Evolutionary conservation across 2,329 filamentous ascomycete genomes (phyloP), one percentile per base, ranked within the genome.

Genomic region (Monilinia fructigena): DNA sequence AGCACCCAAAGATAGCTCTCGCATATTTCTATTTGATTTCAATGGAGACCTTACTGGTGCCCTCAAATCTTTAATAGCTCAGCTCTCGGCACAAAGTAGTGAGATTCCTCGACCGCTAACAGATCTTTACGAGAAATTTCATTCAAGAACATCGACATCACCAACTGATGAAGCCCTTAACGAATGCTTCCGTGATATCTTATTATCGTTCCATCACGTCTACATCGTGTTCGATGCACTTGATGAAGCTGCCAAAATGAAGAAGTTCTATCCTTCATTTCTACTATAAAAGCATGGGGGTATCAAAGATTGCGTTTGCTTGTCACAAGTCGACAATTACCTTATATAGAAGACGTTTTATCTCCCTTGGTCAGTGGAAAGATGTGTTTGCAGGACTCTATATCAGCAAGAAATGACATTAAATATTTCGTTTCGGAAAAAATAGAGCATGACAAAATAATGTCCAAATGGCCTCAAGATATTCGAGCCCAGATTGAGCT

Each of bases 1-100:
- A 68, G 26, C 67, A 69, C 14, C 68, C 70, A 10, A 55, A 63
- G 8, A 71, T 74, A 14, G 76, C 73, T 0, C 59, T 79, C 16
- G 76, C 73, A 1, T 79, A 76, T 67, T 80, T 80, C 69, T 80
- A 76, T 80, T 80, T 60, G 75, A 77, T 3, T 80, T 79, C 68
- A 77, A 75, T 54, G 77, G 79, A 53, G 68, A 75, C 38, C 31
- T 69, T 0, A 76, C 70, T 0, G 69, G 73, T 0, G 74, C 79
- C 71, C 68, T 80, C 2, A 74, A 76, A 2, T 72, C 75, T 3
- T 64, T 80, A 0, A 65, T 79, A 28, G 53, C 75, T 16, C 78
- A 80, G 63, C 71, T 80, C 4, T 75, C 74, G 7, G 50, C 63
- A 3, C 76, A 77, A 66, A 67, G 71, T n/a, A 52, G 68, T 12